Percentiles rank a stretch among this genome's conserved stretches.
Evolutionary conservation across 1,284 basidiomycete species (phyloP).

Genomic region (Pseudozyma hubeiensis): DNA sequence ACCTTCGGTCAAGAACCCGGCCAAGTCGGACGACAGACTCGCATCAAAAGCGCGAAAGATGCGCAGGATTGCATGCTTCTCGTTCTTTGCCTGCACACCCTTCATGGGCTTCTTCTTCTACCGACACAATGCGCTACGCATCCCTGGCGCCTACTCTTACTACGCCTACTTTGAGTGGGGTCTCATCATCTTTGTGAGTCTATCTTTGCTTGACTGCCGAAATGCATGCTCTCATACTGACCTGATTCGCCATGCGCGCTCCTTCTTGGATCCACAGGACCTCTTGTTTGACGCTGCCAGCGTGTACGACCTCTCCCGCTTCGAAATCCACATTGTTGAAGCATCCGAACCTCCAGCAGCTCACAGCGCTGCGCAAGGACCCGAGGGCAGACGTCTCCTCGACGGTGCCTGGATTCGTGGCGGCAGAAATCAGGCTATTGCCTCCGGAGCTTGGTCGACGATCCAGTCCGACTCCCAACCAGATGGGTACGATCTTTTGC

Average conservation of each 20-base stretch:
- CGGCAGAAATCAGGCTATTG: conserved; percentile 48
- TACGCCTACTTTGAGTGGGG: conserved; percentile 67
- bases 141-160: conserved; percentile 62
- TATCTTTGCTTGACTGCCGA: background rate
- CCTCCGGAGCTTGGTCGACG: conserved; percentile 57
- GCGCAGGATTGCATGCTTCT: conserved; percentile 45
- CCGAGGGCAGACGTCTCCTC: conserved; percentile 20
- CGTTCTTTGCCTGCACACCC: conserved; percentile 62
- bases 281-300: conserved; percentile 63
- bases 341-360: conserved; percentile 5
- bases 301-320: conserved; percentile 55
- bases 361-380: conserved; percentile 3
- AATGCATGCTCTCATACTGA: background rate
- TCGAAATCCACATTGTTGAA: conserved; percentile 58
- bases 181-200: conserved; percentile 60
- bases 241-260: background rate
- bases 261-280: conserved; percentile 30
- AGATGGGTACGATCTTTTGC: conserved; percentile 50
- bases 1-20: background rate
- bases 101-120: conserved; percentile 65
- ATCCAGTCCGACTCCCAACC: conserved; percentile 6
- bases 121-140: conserved; percentile 57
- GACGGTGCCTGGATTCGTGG: conserved; percentile 54
- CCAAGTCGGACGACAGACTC: conserved; percentile 14
- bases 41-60: conserved; percentile 49